Evolutionary conservation across 1,284 basidiomycete species (phyloP).

Genomic region (Wolfiporia cocos): DNA sequence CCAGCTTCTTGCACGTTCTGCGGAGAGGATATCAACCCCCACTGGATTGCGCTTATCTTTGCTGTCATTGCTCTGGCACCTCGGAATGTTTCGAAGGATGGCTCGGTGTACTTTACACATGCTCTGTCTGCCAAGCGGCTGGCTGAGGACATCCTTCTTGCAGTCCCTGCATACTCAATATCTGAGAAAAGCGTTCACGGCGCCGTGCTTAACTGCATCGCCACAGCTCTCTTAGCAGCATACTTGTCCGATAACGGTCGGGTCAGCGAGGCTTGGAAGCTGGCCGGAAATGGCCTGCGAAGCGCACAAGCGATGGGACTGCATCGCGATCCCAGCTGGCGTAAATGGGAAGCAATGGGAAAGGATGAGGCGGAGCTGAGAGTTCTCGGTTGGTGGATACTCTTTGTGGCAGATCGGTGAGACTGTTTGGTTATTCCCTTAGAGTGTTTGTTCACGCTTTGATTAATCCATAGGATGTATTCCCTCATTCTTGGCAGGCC

Average conservation of each 20-base stretch:
- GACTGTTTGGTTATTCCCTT: slow-evolving; percentile 8
- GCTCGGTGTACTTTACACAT: slow-evolving; percentile 36
- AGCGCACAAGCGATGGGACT: slow-evolving; percentile 44
- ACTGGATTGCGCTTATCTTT: slow-evolving; percentile 45
- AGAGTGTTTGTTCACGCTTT: background rate
- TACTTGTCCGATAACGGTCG: slow-evolving; percentile 43
- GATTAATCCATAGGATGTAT: slow-evolving; percentile 29
- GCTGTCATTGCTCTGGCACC: slow-evolving; percentile 39
- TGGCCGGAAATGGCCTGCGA: slow-evolving; percentile 38
- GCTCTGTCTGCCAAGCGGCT: slow-evolving; percentile 39
- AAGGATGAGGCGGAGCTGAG: slow-evolving; percentile 39
- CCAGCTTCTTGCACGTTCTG: slow-evolving; percentile 18
- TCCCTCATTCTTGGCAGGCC: slow-evolving; percentile 41
- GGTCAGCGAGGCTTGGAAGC: slow-evolving; percentile 49
- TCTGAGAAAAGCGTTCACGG: slow-evolving; percentile 39
- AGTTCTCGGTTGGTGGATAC: slow-evolving; percentile 42
- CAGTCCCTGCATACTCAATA: slow-evolving; percentile 30
- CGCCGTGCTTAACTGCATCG: slow-evolving; percentile 39
- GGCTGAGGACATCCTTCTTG: slow-evolving; percentile 39
- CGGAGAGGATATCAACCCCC: slow-evolving; percentile 34
- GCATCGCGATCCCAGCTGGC: slow-evolving; percentile 44
- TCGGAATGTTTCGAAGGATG: slow-evolving; percentile 17
- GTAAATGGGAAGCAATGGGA: slow-evolving; percentile 42
- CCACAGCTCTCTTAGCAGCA: slow-evolving; percentile 36
- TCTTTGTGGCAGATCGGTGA: slow-evolving; percentile 42